phyloP scores from a whole-genome alignment of 768 basidiomycete genomes.

The Leucocoprinus birnbaumii region DNA sequence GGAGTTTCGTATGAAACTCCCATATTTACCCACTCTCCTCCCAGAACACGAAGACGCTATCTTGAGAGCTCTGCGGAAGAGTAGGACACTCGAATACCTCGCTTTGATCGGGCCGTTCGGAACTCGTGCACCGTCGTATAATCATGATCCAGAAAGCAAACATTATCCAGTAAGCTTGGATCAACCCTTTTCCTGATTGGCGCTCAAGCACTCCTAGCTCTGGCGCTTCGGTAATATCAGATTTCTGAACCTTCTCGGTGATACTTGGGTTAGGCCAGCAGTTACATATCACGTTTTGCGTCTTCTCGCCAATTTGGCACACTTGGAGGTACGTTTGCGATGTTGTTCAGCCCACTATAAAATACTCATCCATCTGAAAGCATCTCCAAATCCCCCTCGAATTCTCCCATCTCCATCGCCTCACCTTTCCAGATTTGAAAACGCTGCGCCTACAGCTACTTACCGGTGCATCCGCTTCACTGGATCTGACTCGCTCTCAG shows the following conservation, averaged over 20 bases:
- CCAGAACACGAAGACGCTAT: slow-evolving; percentile 37
- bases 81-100: slow-evolving; percentile 30
- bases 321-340: slow-evolving; percentile 25
- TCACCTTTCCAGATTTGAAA: slow-evolving; percentile 38
- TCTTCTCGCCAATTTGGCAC: slow-evolving; percentile 25
- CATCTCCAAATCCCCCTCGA: slow-evolving; percentile 46
- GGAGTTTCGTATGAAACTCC: slow-evolving; percentile 26
- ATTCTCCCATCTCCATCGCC: slow-evolving; percentile 31
- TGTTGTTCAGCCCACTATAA: neutral
- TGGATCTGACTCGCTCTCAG: slow-evolving; percentile 30
- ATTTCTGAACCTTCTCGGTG: slow-evolving; percentile 24
- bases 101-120: slow-evolving; percentile 37
- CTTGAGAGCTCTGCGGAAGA: slow-evolving; percentile 26
- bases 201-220: slow-evolving; percentile 17
- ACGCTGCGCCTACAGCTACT: slow-evolving; percentile 37
- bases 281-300: slow-evolving; percentile 27
- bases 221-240: slow-evolving; percentile 29
- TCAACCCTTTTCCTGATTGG: neutral
- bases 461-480: slow-evolving; percentile 31
- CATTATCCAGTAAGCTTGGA: slow-evolving; percentile 35
- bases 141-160: slow-evolving; percentile 24
- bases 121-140: slow-evolving; percentile 27
- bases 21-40: slow-evolving; percentile 26
- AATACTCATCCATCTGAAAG: slow-evolving; percentile 19
- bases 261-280: slow-evolving; percentile 26